Base-by-base conservation (phyloP, 345 rosid genomes). In the Durio zibethinus region DNA sequence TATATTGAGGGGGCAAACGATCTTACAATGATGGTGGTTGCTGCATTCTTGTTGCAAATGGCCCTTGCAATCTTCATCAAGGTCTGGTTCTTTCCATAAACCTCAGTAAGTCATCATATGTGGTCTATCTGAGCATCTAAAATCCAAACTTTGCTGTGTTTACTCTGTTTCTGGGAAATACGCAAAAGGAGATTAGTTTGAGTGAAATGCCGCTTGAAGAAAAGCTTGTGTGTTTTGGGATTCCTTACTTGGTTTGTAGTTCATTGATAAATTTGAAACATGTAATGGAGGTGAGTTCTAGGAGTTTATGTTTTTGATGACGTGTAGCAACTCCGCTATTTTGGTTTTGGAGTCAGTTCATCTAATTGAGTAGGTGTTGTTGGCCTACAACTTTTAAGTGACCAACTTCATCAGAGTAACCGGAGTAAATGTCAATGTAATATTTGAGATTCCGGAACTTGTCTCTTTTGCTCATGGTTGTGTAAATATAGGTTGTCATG, bases 51-150 rank as follows among this genome's bases (percentile, higher is more conserved):
- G 60, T 82, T 96, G 83, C 99, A 96, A 84, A 85, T 93, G 86
- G 87, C 89, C 72, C 84, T 96, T 23, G 92, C 97, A 60, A 80
- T 96, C 87, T 92, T 96, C 84, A 83, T 96, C 84, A 96, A 96
- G 87, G 97, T 86, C 81, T 92, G 95, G 95, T 96, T 96, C 87
- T 96, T 96, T 80, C 88, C 97, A 57, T 96, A 82, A 84, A 60
- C 76, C 57, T 66, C 31, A 42, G 31, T 16, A 4, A 18, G 73
- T 36, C 75, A 71, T 31, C 61, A 16, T 52, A 21, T 33, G 21
- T 31, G 60, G 45, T 52, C 62, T 48, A 48, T 50, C 60, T 36
- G 70, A 27, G 59, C 54, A 29, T 42, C 43, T 7, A 69, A 67
- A 68, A 42, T 56, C 36, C 35, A 18, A 63, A 64, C 29, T 38